Evolutionary conservation across 108 stramenopile species (phyloP), one percentile per base, ranked within the genome.

Genomic region (Fragilaria crotonensis): DNA sequence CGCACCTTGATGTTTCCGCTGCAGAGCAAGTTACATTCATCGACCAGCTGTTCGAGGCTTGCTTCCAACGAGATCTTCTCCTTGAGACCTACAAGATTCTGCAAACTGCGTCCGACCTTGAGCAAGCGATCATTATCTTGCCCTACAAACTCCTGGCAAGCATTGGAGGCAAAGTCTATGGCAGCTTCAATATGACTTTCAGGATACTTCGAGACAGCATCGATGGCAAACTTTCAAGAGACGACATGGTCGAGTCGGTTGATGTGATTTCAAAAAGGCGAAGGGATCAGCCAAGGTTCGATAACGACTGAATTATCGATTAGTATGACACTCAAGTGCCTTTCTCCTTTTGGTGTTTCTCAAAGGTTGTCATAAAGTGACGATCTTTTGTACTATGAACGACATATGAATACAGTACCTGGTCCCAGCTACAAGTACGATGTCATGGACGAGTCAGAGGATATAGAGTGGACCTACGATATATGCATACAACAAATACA

Each of bases 61-160:
- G 62, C 68, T 28, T 77, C 60, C n/a, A 54, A 47, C 45, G 52
- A 47, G 14, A 46, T 48, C 22, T 72, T 52, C 21, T 52, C 36
- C 26, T 30, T 18, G 26, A 62, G 27, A 45, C 57, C 64, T 2
- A 83, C 49, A n/a, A 79, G 73, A 27, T 59, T 67, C 36, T 58
- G 57, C 4, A 89, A 44, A 45, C 60, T 80, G 20, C 87, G 65
- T 21, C 87, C 87, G 26, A 85, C 65, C 52, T 85, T 85, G 29
- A 89, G 48, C 25, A 89, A 65, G 0, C 84, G 81, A 74, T 89
- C 87, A 54, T 81, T 80, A 20, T 30, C 19, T 14, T 73, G 60
- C n/a, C 54, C 51, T 14, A 64, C 64, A 25, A 79, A 70, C 9
- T 60, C 52, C 11, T 72, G 80, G 52, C 69, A 77, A 0, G 69